phyloP scores from a whole-genome alignment of 2,329 filamentous ascomycete species.

The Fusarium euwallaceae region DNA sequence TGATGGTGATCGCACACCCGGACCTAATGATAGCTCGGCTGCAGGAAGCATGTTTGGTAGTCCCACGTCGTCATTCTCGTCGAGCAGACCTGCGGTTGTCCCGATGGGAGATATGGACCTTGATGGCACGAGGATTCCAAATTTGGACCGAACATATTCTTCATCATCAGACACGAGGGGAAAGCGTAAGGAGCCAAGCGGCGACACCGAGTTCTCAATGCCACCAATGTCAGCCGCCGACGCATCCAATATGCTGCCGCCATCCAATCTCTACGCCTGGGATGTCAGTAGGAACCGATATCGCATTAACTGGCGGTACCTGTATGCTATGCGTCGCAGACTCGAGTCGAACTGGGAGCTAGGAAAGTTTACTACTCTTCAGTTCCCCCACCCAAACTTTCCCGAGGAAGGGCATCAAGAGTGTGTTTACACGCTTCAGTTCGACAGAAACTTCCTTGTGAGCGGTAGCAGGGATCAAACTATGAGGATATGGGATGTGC shows the following conservation, averaged over 20 bases:
- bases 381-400: constrained; percentile 86
- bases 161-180: constrained; percentile 49
- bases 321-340: constrained; percentile 88
- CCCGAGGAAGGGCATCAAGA: constrained; percentile 88
- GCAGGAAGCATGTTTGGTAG: constrained; percentile 53
- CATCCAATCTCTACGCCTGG: constrained; percentile 65
- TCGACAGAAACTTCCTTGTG: constrained; percentile 85
- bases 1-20: constrained; percentile 51
- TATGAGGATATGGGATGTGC: constrained; percentile 90
- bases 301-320: constrained; percentile 90
- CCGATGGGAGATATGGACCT: constrained; percentile 49
- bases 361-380: constrained; percentile 86
- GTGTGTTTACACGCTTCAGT: constrained; percentile 96
- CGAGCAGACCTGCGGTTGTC: constrained; percentile 42
- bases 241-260: constrained; percentile 51
- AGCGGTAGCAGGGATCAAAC: constrained; percentile 93
- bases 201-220: constrained; percentile 49
- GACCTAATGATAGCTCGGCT: constrained; percentile 40
- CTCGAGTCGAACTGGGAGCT: constrained; percentile 93
- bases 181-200: constrained; percentile 54
- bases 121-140: constrained; percentile 48
- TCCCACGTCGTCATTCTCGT: constrained; percentile 50
- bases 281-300: constrained; percentile 62
- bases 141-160: constrained; percentile 47
- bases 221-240: constrained; percentile 49